phyloP scores from a whole-genome alignment of 2,329 filamentous ascomycete genomes.

The Drechmeria coniospora region DNA sequence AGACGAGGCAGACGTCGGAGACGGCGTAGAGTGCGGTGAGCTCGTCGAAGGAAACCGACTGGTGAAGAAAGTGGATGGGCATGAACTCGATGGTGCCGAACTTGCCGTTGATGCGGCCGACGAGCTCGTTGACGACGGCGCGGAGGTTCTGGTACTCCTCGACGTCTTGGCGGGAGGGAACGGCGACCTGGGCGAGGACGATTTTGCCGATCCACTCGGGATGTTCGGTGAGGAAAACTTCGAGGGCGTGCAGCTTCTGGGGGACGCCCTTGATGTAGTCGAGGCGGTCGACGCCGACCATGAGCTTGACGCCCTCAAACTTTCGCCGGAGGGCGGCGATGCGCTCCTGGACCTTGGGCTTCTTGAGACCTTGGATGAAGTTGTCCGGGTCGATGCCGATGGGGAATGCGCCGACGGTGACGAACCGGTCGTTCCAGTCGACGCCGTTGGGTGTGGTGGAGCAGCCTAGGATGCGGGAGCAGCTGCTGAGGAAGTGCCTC shows the following conservation, averaged over 20 bases:
- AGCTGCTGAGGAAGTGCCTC: conserved; percentile 92
- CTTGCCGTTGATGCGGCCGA: conserved; percentile 91
- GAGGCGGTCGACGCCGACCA: conserved; percentile 89
- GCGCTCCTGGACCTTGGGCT: conserved; percentile 72
- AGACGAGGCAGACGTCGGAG: conserved; percentile 83
- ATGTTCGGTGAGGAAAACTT: conserved; percentile 92
- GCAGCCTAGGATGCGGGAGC: conserved; percentile 73
- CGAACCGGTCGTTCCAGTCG: conserved; percentile 74
- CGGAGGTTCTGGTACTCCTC: conserved; percentile 96
- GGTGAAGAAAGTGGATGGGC: conserved; percentile 97
- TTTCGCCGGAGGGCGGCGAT: conserved; percentile 76
- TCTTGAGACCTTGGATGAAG: conserved; percentile 77
- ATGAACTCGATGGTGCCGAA: conserved; percentile 97
- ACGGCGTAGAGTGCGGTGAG: conserved; percentile 86
- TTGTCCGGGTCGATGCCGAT: conserved; percentile 98
- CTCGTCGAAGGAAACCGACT: conserved; percentile 89
- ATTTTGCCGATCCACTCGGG: conserved; percentile 98
- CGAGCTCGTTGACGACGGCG: conserved; percentile 89
- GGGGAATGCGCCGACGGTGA: conserved; percentile 88
- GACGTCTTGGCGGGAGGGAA: conserved; percentile 87
- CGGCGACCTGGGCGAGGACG: conserved; percentile 87
- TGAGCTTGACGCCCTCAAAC: conserved; percentile 90
- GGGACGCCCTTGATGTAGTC: conserved; percentile 99
- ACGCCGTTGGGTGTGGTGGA: conserved; percentile 85
- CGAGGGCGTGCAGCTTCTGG: conserved; percentile 89